Evolutionary conservation across 192 early-diverging fungal genomes (phyloP), one percentile per base, ranked within the genome.

Genomic region (Gonapodya prolifera): DNA sequence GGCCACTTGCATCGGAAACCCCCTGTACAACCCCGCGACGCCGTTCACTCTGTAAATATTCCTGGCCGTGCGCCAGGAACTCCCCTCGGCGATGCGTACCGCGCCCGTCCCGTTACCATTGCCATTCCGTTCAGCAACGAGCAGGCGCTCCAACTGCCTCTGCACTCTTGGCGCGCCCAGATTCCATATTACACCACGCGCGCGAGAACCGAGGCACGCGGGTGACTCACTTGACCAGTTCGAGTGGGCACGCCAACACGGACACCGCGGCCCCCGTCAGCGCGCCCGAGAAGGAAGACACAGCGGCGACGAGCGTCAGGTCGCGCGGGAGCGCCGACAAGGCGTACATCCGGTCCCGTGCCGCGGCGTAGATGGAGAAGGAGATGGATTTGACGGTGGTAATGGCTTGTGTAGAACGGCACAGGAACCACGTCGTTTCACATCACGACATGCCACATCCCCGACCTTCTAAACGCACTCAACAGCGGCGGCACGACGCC

Each of bases 351-450:
- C 18, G 16, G 16, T 77, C 81, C 81, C 95, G 93, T 35, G 86
- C 85, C 18, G 84, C 78, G 77, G 94, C 93, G 83, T 97, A 99
- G 2, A 95, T 88, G 0, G 94, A 91, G 81, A 96, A 98, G 16
- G 95, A 93, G n/a, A 97, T 82, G 0, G 92, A 92, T 76, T 96
- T 95, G 69, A 96, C 90, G 13, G 92, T 87, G 8, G 94, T 93
- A 28, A 94, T 89, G 1, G 95, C 45, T 61, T n/a, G n/a, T n/a
- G 45, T 61, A 92, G 2, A 93, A 83, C 79, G 95, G 80, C 18
- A 94, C 91, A 31, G 97, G 97, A 28, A 93, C 79, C 75, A 91
- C 87, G 75, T 86, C 89, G 86, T 77, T 30, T 30, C 69, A 17
- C 13, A 35, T 32, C 0, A 77, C 34, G 17, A 77, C 28, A 33